phyloP scores from a whole-genome alignment of 352 stramenopile genomes.

The Phytopythium litorale region DNA sequence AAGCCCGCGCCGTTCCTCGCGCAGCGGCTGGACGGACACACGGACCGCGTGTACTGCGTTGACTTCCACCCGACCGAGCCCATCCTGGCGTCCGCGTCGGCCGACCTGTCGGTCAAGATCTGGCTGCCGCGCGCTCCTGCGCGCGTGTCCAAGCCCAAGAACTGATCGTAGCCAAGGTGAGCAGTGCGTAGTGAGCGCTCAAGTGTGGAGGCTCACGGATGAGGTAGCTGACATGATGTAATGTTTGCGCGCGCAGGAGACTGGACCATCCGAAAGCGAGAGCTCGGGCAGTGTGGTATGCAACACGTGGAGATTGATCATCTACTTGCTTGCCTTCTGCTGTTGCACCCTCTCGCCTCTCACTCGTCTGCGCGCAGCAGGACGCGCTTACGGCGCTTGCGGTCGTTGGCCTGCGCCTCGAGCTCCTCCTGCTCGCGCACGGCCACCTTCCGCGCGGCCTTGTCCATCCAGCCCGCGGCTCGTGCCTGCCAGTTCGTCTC shows the following conservation, averaged over 20 bases:
- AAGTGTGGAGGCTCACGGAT: too few relatives aligned
- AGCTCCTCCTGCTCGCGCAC: constrained; percentile 90
- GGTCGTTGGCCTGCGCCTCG: constrained; percentile 67
- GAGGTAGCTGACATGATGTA: not conserved
- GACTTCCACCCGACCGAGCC: constrained; percentile 86
- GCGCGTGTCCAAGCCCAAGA: constrained; percentile 61
- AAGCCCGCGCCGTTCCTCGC: constrained; percentile 55
- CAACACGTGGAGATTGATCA: not conserved
- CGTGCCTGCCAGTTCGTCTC: constrained; percentile 86
- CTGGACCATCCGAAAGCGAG: not conserved
- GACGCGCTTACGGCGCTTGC: constrained; percentile 64
- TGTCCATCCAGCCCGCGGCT: constrained; percentile 81
- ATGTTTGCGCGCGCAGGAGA: not conserved
- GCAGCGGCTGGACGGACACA: constrained; percentile 86
- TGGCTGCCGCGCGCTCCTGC: constrained; percentile 67
- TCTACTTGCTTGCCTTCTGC: not conserved
- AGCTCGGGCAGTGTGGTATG: not conserved
- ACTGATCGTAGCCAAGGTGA: constrained; percentile 10
- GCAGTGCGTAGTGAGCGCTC: not conserved
- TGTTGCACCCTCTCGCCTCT: not conserved
- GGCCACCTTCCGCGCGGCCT: constrained; percentile 83
- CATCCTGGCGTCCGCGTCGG: constrained; percentile 81
- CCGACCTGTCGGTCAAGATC: constrained; percentile 85
- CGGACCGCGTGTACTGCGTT: constrained; percentile 85
- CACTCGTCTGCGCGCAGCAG: constrained; percentile 22